Base-by-base conservation (phyloP, 805 yeast genomes). In the Kodamaea leandrae region DNA sequence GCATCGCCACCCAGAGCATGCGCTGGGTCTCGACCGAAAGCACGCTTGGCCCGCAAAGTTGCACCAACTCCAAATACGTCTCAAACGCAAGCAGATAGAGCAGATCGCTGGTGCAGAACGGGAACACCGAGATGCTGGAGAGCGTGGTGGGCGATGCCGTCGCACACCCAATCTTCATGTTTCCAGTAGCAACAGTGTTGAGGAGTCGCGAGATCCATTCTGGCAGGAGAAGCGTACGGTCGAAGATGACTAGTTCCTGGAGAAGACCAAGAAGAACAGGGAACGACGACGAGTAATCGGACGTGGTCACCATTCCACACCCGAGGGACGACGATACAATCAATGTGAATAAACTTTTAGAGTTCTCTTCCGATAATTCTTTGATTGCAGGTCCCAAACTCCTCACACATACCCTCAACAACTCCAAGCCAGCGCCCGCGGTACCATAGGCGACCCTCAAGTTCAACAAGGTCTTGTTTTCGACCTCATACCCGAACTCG, bases 1-100 rank as follows among this genome's bases (percentile, higher is more conserved):
- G 64, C 67, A 70, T 63, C 7, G 70, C 77, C 6, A 78, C 64
- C 93, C 93, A 86, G 5, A 83, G 61, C 19, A 76, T 64, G 32
- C 66, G 71, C 29, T 79, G 80, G 5, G 80, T 55, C 2, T 70
- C 72, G 10, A 63, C 58, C 2, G 63, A 54, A 42, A 82, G 69
- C 1, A 74, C 54, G 3, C 60, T 59, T 13, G 75, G 73, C 2
- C 78, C 75, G 35, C 48, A 58, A 0, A 79, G 68, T 47, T 78
- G 78, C 24, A 80, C 65, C 21, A 84, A 52, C 50, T 83, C 86
- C 20, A 69, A 72, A 40, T 82, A 66, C n/a, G 85, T 74, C 24
- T 67, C 73, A 38, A 80, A 72, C 1, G 83, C 78, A 2, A 71
- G 61, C 14, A 62, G 60, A 16, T 72, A 63, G 17, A 71, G 52